These are phyloP conservation scores for Debaryomycetaceae sp. DNA, from an alignment of 1,139 yeast genomes.

Conservation along the genomic window DNA sequence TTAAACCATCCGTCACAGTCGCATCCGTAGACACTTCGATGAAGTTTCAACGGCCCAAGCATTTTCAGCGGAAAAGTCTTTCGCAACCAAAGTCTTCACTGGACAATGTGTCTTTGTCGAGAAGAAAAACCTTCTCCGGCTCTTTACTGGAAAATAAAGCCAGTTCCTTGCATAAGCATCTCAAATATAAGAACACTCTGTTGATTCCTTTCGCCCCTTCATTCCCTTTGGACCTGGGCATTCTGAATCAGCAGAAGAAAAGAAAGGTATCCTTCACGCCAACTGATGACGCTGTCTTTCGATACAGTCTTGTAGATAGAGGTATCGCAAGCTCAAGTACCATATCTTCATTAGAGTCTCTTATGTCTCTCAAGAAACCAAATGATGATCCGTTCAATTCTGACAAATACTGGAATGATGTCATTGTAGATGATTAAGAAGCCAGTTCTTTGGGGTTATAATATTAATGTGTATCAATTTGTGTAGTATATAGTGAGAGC, in stretches of 20 bases:
- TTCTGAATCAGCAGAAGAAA: neutral
- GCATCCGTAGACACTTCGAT: conserved; percentile 19
- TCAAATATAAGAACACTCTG: neutral
- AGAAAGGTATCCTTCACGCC: neutral
- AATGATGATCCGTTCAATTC: neutral
- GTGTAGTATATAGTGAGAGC: neutral
- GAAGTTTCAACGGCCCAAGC: conserved; percentile 7
- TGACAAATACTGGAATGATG: neutral
- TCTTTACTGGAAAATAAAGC: neutral
- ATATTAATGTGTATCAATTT: neutral
- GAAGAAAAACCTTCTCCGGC: neutral
- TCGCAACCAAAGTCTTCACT: neutral
- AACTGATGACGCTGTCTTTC: neutral
- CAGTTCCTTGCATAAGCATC: neutral
- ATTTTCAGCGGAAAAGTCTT: conserved; percentile 4
- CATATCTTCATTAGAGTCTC: neutral
- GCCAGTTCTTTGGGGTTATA: neutral
- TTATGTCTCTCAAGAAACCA: neutral
- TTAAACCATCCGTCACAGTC: conserved; percentile 25
- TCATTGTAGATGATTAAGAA: neutral
- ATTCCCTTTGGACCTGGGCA: neutral
- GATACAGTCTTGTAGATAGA: neutral
- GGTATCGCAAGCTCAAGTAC: neutral
- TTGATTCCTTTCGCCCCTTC: neutral
- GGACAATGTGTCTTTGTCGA: neutral